Evolutionary conservation across 495 filamentous ascomycete genomes (phyloP).

Genomic region (Cairneyella variabilis): DNA sequence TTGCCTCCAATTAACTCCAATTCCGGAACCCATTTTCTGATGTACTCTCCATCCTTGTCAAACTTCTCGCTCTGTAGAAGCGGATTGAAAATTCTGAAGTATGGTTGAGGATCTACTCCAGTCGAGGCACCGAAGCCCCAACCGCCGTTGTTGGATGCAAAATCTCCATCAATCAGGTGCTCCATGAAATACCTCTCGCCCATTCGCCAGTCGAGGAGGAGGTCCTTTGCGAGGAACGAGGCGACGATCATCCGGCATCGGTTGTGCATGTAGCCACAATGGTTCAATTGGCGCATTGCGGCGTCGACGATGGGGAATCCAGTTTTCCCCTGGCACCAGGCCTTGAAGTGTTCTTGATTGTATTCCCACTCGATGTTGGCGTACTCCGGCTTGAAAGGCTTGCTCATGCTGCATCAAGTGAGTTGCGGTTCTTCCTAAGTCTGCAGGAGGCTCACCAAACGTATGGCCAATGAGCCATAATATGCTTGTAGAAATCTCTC

Average conservation of each 20-base stretch:
- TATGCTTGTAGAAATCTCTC: constrained; percentile 92
- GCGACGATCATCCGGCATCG: constrained; percentile 84
- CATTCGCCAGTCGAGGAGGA: constrained; percentile 86
- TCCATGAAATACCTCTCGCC: constrained; percentile 90
- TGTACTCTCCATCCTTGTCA: constrained; percentile 64
- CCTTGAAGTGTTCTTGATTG: constrained; percentile 57
- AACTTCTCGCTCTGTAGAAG: constrained; percentile 82
- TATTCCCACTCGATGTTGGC: constrained; percentile 83
- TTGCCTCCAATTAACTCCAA: constrained; percentile 54
- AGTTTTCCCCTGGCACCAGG: constrained; percentile 75
- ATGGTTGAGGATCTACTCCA: constrained; percentile 89
- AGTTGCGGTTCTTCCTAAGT: neutral
- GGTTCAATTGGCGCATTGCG: constrained; percentile 77
- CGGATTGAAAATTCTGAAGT: constrained; percentile 91
- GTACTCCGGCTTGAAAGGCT: constrained; percentile 86
- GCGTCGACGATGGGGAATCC: constrained; percentile 89
- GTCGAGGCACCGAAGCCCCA: constrained; percentile 83
- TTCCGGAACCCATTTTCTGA: constrained; percentile 69
- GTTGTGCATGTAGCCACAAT: constrained; percentile 84
- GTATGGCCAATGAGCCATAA: constrained; percentile 82
- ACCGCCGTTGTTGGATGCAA: constrained; percentile 87
- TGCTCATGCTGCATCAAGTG: constrained; percentile 68
- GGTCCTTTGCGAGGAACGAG: constrained; percentile 82
- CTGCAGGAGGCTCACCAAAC: constrained; percentile 56
- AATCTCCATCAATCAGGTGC: constrained; percentile 85